Conservation (phyloP, 2,329 filamentous ascomycete species). For the Scedosporium aurantiacum region DNA sequence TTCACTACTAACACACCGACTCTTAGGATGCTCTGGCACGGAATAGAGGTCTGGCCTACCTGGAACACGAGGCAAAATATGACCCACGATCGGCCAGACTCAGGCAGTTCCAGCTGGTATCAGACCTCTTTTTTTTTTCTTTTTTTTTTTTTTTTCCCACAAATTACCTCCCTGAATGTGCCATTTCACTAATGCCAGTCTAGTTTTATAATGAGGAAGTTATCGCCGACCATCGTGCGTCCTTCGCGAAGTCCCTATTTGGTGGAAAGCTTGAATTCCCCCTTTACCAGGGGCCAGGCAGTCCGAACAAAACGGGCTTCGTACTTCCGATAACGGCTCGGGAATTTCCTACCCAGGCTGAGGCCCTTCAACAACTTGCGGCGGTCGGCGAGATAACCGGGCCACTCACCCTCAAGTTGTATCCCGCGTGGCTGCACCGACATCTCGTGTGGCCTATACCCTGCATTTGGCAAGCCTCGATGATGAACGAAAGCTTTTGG, state of each 20-base stretch:
- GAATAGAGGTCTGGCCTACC: not conserved
- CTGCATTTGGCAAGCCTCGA: not conserved
- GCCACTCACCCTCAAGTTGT: not conserved
- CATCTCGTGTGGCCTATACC: slow-evolving; percentile 2
- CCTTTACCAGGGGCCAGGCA: not conserved
- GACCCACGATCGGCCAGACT: not conserved
- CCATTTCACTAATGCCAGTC: too few relatives aligned
- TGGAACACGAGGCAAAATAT: not conserved
- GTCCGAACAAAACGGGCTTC: not conserved
- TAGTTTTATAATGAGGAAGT: not conserved
- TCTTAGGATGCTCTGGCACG: slow-evolving; percentile 1
- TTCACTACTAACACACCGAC: not conserved
- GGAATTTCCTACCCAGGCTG: not conserved
- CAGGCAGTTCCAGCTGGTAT: not conserved
- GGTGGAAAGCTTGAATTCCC: slow-evolving; percentile 4
- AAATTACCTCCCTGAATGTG: too few relatives aligned
- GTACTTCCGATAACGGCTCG: not conserved
- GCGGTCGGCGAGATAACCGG: not conserved
- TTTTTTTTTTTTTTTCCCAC: too few relatives aligned
- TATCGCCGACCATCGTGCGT: not conserved
- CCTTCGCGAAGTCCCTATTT: slow-evolving; percentile 3
- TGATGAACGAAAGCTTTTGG: slow-evolving; percentile 8
- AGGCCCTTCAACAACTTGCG: not conserved
- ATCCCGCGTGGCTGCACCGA: not conserved
- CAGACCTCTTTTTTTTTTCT: too few relatives aligned